phyloP scores from a whole-genome alignment of 116 monocot genomes.

The Papilionanthe hybrid region DNA sequence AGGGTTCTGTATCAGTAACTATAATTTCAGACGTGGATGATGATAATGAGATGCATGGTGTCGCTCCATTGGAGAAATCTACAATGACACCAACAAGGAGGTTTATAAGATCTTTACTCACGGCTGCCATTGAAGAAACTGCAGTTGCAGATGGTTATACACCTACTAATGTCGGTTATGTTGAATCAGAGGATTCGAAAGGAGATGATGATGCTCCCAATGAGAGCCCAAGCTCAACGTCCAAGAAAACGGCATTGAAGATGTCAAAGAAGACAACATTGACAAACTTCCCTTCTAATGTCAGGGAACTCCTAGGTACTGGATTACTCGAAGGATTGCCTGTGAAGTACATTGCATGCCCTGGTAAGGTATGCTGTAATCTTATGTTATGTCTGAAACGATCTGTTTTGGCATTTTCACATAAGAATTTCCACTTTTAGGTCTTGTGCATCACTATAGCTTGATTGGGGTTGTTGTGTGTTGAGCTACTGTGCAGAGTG shows the following conservation, averaged over 20 bases:
- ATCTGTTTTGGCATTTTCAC: not conserved
- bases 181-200: slow-evolving; percentile 24
- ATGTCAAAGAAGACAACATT: slow-evolving; percentile 81
- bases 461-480: not conserved
- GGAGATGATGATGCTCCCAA: slow-evolving; percentile 8
- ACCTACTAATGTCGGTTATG: slow-evolving; percentile 6
- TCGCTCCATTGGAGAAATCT: slow-evolving; percentile 11
- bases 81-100: slow-evolving; percentile 24
- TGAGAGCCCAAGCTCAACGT: slow-evolving; percentile 11
- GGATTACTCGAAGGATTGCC: slow-evolving; percentile 84
- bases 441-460: not conserved
- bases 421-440: not conserved
- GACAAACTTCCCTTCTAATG: slow-evolving; percentile 55
- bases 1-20: slow-evolving; percentile 6
- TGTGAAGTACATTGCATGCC: slow-evolving; percentile 56
- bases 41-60: not conserved
- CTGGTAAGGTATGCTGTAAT: slow-evolving; percentile 39
- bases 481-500: slow-evolving; percentile 17
- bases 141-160: slow-evolving; percentile 2
- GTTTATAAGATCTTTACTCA: slow-evolving; percentile 41
- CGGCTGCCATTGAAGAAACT: slow-evolving; percentile 18
- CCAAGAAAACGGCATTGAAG: slow-evolving; percentile 68
- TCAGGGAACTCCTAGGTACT: slow-evolving; percentile 65
- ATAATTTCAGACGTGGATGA: not conserved
- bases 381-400: not conserved